Evolutionary conservation across 768 basidiomycete species (phyloP), one percentile per base, ranked within the genome.

Genomic region (Leccinum olivaceopallidum): DNA sequence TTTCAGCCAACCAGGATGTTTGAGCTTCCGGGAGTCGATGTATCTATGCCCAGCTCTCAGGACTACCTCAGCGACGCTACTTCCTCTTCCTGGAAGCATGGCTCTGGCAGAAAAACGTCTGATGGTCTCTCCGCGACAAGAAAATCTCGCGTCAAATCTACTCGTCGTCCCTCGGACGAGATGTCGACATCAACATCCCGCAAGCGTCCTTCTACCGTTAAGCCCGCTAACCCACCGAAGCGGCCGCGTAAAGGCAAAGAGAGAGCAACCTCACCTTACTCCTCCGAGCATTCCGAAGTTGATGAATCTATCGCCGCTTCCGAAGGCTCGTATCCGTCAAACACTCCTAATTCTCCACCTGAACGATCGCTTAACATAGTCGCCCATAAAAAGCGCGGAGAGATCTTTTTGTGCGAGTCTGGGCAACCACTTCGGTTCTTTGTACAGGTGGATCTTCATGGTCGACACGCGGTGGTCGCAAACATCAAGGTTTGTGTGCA

Each of bases 361-460:
- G 53, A 61, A 32, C 69, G 53, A 10, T 39, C 57, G 37, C 63
- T 52, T 26, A 60, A 49, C 20, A 52, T 68, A n/a, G 20, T 67
- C 53, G 61, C 59, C 32, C 63, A 10, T 36, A 71, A 63, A 53
- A 66, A 57, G 62, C 59, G 50, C 20, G 69, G 69, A 26, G 73
- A 76, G 49, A 67, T 88, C 24, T 88, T 89, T 59, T 71, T 68
- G 24, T 72, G 73, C 0, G 68, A 71, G 24, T 67, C 74, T 36
- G 87, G 83, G 4, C 66, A 73, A 55, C 74, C 80, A 0, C 65
- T 85, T 51, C 69, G 75, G 13, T 89, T 90, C 64, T 89, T 83
- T 64, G 85, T 90, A 37, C 87, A 89, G 67, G 76, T 90, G n/a
- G 87, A 87, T 64, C 75, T 87, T 1, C 79, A 79, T 49, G 82